Evolutionary conservation across 164 flowering plant genomes (phyloP), one percentile per base, ranked within the genome.

Genomic region (Magnolia changhungtana): DNA sequence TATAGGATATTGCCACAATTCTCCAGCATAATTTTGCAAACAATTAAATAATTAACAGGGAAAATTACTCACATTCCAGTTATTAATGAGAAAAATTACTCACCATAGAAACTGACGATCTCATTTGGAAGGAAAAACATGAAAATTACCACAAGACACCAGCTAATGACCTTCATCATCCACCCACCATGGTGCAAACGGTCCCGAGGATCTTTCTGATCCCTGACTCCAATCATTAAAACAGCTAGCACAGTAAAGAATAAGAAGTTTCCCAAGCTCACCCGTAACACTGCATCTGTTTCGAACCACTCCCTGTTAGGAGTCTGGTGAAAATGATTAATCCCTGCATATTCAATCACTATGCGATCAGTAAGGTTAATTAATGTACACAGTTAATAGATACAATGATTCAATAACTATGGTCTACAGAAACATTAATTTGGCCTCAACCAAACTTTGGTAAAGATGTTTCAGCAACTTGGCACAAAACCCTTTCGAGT

Each of bases 261-360:
- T 13, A 94, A 80, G 80, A 90, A 96, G 83, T 96, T 96, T 49
- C 99, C 99, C 88, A 92, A 89, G 88, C 99, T 96, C 79, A 96
- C 99, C 13, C 99, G 93, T 69, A 96, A 82, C 67, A 96, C 98
- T 16, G 99, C 99, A 88, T 94, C 99, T 23, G 98, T 92, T 83
- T 96, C 91, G 76, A 96, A 96, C 99, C 99, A 96, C 78, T 96
- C 98, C 77, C 90, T 87, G 71, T 82, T 79, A 27, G 98, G 99
- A 52, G 97, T 92, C 76, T 89, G 82, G 61, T 87, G 90, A 75
- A 96, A 96, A 85, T 89, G 89, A 82, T 94, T 96, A 37, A 96
- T 96, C 99, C 99, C 99, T 94, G 86, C 82, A 86, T 6, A 72
- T n/a, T 20, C 2, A 75, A 76, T 29, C 52, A 76, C 1, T 21